Conservation (phyloP, 352 stramenopile genomes). For the Pythium dissotocum region DNA sequence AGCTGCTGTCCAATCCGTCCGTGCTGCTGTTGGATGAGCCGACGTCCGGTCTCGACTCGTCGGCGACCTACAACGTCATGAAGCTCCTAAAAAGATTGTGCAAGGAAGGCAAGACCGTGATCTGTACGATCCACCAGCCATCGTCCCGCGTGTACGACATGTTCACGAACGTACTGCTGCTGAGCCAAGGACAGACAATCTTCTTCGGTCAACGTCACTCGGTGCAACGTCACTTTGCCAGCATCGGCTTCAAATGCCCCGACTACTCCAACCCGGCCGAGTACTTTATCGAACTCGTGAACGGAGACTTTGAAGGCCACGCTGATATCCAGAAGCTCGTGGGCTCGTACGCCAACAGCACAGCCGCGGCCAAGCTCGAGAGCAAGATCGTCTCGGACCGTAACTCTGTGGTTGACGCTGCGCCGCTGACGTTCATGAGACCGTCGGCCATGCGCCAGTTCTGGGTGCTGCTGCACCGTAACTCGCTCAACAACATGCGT, state of each 20-base stretch:
- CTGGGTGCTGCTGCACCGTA: constrained; percentile 48
- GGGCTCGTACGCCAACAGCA: constrained; percentile 8
- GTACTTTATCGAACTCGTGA: constrained; percentile 40
- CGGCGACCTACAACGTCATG: constrained; percentile 48
- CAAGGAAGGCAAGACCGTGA: constrained; percentile 42
- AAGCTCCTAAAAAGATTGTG: constrained; percentile 43
- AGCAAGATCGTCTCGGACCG: not conserved
- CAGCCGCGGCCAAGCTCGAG: not conserved
- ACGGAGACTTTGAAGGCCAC: constrained; percentile 41
- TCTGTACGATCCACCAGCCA: constrained; percentile 75
- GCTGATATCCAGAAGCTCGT: constrained; percentile 18
- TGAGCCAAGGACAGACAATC: constrained; percentile 68
- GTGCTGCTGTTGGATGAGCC: constrained; percentile 86
- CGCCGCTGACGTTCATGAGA: not conserved
- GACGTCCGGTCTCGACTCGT: constrained; percentile 57
- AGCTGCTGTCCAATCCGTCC: constrained; percentile 66
- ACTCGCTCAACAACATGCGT: constrained; percentile 62
- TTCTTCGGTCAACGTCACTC: constrained; percentile 64
- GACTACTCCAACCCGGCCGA: constrained; percentile 43
- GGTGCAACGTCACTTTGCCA: constrained; percentile 26
- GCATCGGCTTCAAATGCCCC: constrained; percentile 30
- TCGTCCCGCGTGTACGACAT: constrained; percentile 59
- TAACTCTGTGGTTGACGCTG: constrained; percentile 31
- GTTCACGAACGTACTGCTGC: constrained; percentile 61
- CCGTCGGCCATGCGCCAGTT: constrained; percentile 46